Evolutionary conservation across 1,139 yeast species (phyloP), one percentile per base, ranked within the genome.

Genomic region (Lodderomyces elongisporus): DNA sequence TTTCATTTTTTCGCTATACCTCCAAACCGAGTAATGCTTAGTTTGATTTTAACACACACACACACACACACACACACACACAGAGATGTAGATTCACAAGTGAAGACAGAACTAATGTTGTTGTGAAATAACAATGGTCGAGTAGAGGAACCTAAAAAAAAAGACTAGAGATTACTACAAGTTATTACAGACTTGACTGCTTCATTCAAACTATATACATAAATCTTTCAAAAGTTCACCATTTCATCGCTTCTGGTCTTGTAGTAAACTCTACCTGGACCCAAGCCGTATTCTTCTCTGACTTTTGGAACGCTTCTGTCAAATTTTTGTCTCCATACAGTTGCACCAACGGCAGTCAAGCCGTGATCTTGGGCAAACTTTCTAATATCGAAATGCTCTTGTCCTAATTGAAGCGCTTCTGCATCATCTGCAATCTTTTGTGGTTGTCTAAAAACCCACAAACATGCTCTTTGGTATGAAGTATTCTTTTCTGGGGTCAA

Each of bases 401-500:
- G 9, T 10, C 9, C 7, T 7, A 8, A 51, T 10, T 70, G 71
- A 43, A 78, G 59, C 20, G 21, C 23, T 26, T 30, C 14, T 10
- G 26, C 5, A 17, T 12, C 14, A 35, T 37, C 40, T 7, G 34
- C 36, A 5, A 51, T 34, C 30, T 42, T 44, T 7, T 46, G 47
- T 3, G 48, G 37, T 58, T 91, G 97, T 59, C 88, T 78, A 59
- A 88, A 84, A 3, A 87, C 94, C 95, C 97, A 88, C 31, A 87
- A 77, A 38, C 87, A 79, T 37, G 84, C 81, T 58, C 98, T 77
- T 60, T 91, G 96, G 22, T 66, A 66, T 20, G 84, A 84, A 5
- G 83, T 70, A 56, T 93, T 91, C 61, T 85, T 85, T 54, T 89
- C 97, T 10, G 97, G 96, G 24, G 77, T 74, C 34, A 96, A 87